These are phyloP conservation scores for Melaleuca alternifolia DNA, from an alignment of 345 rosid genomes.

Conservation along the genomic window DNA sequence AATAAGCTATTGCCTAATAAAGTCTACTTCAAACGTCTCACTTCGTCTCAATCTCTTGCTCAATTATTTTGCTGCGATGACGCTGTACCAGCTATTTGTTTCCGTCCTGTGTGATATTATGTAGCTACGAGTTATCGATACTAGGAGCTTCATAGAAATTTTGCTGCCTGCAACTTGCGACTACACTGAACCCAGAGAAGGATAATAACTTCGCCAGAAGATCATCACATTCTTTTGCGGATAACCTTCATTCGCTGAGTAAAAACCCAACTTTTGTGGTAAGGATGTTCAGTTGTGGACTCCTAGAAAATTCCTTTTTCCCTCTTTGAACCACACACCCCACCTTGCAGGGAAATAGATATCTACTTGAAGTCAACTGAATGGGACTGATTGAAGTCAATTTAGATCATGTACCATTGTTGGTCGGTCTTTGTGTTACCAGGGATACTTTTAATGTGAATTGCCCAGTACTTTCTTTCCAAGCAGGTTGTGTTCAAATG, in stretches of 20 bases:
- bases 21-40: background rate
- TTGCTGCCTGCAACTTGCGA: background rate
- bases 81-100: background rate
- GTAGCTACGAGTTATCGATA: background rate
- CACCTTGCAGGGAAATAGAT: background rate
- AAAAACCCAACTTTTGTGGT: too few species aligned
- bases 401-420: background rate
- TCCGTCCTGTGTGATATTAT: background rate
- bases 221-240: too few species aligned
- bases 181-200: background rate
- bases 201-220: background rate
- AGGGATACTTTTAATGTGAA: background rate
- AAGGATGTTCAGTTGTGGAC: too few species aligned
- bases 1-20: background rate
- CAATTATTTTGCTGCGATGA: background rate
- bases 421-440: background rate
- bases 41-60: background rate
- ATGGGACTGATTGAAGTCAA: background rate
- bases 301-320: too few species aligned
- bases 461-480: background rate
- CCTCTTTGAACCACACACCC: background rate
- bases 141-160: background rate
- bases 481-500: background rate
- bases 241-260: too few species aligned
- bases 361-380: background rate